phyloP scores from a whole-genome alignment of 2,329 filamentous ascomycete genomes.

The Setomelanomma holmii region DNA sequence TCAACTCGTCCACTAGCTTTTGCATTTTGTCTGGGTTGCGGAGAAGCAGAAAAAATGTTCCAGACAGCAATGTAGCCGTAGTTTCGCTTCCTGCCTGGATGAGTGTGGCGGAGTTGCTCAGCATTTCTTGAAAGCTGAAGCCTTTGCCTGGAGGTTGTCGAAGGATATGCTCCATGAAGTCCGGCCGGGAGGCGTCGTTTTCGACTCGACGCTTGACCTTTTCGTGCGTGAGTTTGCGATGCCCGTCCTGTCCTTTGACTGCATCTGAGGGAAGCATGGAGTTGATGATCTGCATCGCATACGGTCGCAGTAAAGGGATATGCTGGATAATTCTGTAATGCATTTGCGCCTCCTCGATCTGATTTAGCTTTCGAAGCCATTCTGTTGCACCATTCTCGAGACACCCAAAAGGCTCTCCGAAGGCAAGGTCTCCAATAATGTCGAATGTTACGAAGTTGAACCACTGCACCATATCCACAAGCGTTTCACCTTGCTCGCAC shows the following conservation, averaged over 20 bases:
- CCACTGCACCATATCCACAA: slow-evolving; percentile 34
- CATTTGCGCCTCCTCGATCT: slow-evolving; percentile 1
- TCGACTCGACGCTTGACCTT: slow-evolving; percentile 20
- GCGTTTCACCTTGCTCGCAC: slow-evolving; percentile 13
- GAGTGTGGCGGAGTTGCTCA: slow-evolving; percentile 18
- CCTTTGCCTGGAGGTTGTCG: slow-evolving; percentile 9
- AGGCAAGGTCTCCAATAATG: slow-evolving; percentile 33
- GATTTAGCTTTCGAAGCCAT: slow-evolving; percentile 5
- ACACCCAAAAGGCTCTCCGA: slow-evolving; percentile 31
- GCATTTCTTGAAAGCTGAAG: slow-evolving; percentile 16
- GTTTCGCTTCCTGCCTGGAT: slow-evolving; percentile 31
- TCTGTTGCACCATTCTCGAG: slow-evolving; percentile 16
- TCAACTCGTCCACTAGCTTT: slow-evolving; percentile 21
- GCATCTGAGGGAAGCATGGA: slow-evolving; percentile 5
- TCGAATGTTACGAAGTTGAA: slow-evolving; percentile 32
- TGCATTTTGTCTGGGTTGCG: slow-evolving; percentile 16
- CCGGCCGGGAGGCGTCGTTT: slow-evolving; percentile 17
- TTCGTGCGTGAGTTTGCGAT: slow-evolving; percentile 7
- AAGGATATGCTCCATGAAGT: slow-evolving; percentile 28
- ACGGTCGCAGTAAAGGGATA: slow-evolving; percentile 8
- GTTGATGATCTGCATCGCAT: slow-evolving; percentile 16
- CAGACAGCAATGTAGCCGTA: slow-evolving; percentile 24
- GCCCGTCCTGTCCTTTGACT: neutral
- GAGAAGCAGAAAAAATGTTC: slow-evolving; percentile 27
- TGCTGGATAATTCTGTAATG: neutral